phyloP scores from a whole-genome alignment of 495 filamentous ascomycete species.

The Podospora bellae-mahoneyi region DNA sequence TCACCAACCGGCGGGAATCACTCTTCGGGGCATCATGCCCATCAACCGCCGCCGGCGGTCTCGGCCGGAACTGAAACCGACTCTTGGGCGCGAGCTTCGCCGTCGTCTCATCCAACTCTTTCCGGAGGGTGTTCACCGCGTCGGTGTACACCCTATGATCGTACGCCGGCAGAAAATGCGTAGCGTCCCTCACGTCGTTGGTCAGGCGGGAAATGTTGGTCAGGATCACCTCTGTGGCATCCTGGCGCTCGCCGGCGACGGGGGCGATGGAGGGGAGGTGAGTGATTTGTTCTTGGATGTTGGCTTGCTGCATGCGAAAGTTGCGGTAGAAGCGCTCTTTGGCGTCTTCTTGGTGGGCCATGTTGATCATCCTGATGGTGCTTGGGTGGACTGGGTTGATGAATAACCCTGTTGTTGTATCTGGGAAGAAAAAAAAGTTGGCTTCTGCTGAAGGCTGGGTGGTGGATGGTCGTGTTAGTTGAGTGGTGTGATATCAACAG shows the following conservation, averaged over 20 bases:
- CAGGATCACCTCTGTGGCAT: constrained; percentile 45
- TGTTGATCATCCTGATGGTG: neutral
- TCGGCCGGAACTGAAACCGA: constrained; percentile 48
- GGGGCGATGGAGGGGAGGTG: constrained; percentile 34
- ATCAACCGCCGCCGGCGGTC: constrained; percentile 9
- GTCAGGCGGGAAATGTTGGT: constrained; percentile 43
- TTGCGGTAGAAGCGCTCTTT: constrained; percentile 77
- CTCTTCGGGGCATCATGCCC: neutral
- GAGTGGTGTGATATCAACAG: neutral
- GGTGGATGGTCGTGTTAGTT: neutral
- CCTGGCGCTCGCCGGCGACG: constrained; percentile 44
- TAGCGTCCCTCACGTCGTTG: constrained; percentile 44
- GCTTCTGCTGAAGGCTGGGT: neutral
- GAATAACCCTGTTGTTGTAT: neutral
- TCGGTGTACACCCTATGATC: constrained; percentile 45
- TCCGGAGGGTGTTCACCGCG: constrained; percentile 41
- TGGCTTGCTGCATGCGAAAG: constrained; percentile 68
- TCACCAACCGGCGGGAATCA: neutral
- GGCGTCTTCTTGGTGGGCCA: constrained; percentile 26
- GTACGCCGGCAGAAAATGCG: constrained; percentile 44
- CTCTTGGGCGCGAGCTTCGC: constrained; percentile 41
- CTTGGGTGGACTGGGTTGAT: neutral
- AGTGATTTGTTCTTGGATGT: constrained; percentile 42
- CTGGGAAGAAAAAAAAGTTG: neutral
- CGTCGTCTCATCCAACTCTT: constrained; percentile 42